These are phyloP conservation scores for Euphorbia pulcherrima DNA, from an alignment of 345 rosid genomes.

Conservation along the genomic window DNA sequence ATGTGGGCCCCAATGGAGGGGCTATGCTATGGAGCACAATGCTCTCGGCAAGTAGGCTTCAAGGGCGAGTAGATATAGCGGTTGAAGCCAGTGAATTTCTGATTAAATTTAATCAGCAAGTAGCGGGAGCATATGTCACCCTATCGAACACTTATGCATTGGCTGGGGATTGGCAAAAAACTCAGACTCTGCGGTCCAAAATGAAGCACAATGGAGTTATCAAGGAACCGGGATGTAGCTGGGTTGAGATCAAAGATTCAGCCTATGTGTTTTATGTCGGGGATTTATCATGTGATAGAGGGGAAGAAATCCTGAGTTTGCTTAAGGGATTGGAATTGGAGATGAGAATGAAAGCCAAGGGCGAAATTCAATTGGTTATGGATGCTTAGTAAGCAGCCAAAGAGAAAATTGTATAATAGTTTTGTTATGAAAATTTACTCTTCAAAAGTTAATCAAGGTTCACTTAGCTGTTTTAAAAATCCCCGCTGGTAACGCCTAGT, in stretches of 20 bases:
- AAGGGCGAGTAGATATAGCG: conserved; percentile 68
- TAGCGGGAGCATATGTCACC: conserved; percentile 59
- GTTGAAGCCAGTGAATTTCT: conserved; percentile 51
- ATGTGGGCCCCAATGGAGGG: conserved; percentile 40
- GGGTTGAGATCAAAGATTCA: conserved; percentile 58
- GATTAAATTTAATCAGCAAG: conserved; percentile 51
- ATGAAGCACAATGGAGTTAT: conserved; percentile 57
- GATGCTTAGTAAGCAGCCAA: conserved; percentile 67
- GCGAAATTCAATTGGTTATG: conserved; percentile 42
- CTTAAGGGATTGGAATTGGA: conserved; percentile 53
- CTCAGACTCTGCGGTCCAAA: conserved; percentile 43
- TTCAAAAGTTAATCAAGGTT: too few relatives aligned
- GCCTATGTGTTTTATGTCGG: conserved; percentile 56
- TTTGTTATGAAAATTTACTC: too few relatives aligned
- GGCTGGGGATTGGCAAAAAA: conserved; percentile 65
- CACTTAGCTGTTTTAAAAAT: too few relatives aligned
- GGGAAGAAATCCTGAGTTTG: conserved; percentile 37
- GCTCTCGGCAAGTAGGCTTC: conserved; percentile 66
- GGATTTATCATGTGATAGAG: conserved; percentile 38
- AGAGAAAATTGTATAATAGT: conserved; percentile 51
- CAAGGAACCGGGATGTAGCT: conserved; percentile 77
- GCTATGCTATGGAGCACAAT: conserved; percentile 75
- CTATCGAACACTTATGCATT: conserved; percentile 59
- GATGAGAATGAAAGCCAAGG: conserved; percentile 54
- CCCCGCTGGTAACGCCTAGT: too few relatives aligned